phyloP scores from a whole-genome alignment of 1,139 yeast species.

The Candida buenavistaensis region DNA sequence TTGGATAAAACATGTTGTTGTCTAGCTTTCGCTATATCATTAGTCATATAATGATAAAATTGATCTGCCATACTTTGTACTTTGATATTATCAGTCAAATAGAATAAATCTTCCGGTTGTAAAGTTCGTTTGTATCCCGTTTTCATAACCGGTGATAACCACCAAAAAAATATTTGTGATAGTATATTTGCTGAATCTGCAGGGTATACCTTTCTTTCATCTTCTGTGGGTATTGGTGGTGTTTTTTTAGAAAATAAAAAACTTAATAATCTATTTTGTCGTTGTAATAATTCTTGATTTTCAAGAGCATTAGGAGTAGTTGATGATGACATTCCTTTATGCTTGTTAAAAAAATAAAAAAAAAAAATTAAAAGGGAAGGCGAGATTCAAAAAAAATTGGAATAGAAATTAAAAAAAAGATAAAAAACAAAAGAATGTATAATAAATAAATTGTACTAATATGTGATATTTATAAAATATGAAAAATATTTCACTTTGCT shows the following conservation, averaged over 20 bases:
- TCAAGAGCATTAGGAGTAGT: conserved; percentile 8
- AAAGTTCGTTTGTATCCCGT: conserved; percentile 55
- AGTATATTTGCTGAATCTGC: conserved; percentile 30
- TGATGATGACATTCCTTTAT: too few species aligned
- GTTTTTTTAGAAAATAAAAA: conserved; percentile 32
- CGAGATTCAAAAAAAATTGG: too few species aligned
- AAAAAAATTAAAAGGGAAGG: too few species aligned
- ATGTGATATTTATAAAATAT: too few species aligned
- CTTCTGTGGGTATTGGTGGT: conserved; percentile 38
- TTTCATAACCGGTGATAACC: conserved; percentile 48
- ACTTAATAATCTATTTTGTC: conserved; percentile 33
- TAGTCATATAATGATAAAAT: conserved; percentile 27
- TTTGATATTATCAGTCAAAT: conserved; percentile 36
- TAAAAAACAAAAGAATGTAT: too few species aligned
- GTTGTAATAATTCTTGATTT: conserved; percentile 14
- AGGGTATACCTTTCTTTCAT: conserved; percentile 43
- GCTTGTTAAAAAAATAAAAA: too few species aligned
- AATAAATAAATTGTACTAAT: too few species aligned
- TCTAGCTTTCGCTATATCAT: conserved; percentile 21
- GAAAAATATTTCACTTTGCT: too few species aligned
- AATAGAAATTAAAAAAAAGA: too few species aligned
- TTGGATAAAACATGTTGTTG: conserved; percentile 20
- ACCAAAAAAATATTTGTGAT: conserved; percentile 47
- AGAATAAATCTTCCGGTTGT: conserved; percentile 45
- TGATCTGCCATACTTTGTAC: conserved; percentile 35